Conservation (phyloP, 106 monocot species). For the Dioscorea dumetorum region DNA sequence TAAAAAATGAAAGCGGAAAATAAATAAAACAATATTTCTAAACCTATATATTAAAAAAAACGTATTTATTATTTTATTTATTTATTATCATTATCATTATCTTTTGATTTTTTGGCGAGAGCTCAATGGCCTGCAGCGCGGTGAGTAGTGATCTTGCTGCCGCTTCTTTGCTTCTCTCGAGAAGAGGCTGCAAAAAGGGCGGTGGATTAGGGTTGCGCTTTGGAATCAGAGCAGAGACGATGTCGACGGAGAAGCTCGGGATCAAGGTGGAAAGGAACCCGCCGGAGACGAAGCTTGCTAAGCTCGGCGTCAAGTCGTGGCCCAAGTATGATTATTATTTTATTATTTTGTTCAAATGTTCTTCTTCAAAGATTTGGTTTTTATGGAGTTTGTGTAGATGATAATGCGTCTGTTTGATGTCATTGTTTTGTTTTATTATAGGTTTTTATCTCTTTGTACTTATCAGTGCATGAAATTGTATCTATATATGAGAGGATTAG, state of each 20-base stretch:
- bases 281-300: slow-evolving; percentile 55
- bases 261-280: slow-evolving; percentile 76
- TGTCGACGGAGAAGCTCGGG: slow-evolving; percentile 89
- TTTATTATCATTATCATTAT: not conserved
- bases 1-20: too few species aligned
- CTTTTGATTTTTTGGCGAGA: not conserved
- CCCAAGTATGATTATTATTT: slow-evolving; percentile 53
- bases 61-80: too few species aligned
- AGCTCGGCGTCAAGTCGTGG: slow-evolving; percentile 78
- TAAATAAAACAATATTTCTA: too few species aligned
- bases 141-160: not conserved
- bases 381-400: too few species aligned
- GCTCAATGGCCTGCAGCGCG: slow-evolving; percentile 4
- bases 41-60: too few species aligned
- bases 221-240: slow-evolving; percentile 48
- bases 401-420: too few species aligned
- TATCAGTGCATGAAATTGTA: too few species aligned
- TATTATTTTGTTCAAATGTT: not conserved
- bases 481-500: too few species aligned
- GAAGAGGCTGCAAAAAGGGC: too few species aligned
- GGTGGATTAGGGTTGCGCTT: not conserved
- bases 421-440: too few species aligned
- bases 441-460: too few species aligned
- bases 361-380: not conserved
- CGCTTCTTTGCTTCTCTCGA: not conserved